Evolutionary conservation across 2,329 filamentous ascomycete species (phyloP).

Genomic region (Hymenoscyphus infarciens): DNA sequence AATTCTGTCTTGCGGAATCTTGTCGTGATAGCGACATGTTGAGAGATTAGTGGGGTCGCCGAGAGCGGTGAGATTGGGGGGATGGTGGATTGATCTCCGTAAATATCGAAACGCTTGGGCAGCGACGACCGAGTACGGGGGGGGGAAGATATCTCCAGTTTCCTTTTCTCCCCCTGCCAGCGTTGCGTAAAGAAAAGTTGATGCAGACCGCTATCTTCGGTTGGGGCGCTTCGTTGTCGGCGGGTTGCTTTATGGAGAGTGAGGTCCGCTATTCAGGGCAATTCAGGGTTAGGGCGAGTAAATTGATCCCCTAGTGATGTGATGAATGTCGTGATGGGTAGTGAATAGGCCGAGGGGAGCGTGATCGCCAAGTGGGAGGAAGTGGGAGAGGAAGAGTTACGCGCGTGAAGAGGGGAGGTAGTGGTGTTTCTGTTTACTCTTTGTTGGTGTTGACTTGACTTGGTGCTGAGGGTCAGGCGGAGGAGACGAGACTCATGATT

Average conservation of each 20-base stretch:
- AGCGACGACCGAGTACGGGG: background rate
- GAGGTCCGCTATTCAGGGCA: slow-evolving; percentile 18
- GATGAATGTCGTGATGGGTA: background rate
- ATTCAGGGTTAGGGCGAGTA: slow-evolving; percentile 30
- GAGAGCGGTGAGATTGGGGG: slow-evolving; percentile 9
- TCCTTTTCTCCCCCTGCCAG: background rate
- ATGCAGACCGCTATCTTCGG: background rate
- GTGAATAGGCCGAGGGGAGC: background rate
- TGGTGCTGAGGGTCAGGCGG: too few relatives aligned
- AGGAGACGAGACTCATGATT: too few relatives aligned
- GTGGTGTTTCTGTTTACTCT: too few relatives aligned
- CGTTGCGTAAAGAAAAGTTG: too few relatives aligned
- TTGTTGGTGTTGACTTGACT: too few relatives aligned
- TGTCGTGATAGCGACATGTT: slow-evolving; percentile 10
- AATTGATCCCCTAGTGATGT: background rate
- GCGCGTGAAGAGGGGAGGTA: too few relatives aligned
- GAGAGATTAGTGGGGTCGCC: slow-evolving; percentile 10
- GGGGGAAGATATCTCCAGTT: background rate
- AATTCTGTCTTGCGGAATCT: slow-evolving; percentile 2
- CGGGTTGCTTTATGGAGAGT: background rate
- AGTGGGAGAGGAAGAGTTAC: background rate
- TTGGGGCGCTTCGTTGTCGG: slow-evolving; percentile 5
- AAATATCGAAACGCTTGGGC: background rate
- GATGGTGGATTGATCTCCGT: background rate
- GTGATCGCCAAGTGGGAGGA: slow-evolving; percentile 7